Base-by-base conservation (phyloP, 73 alveolate genomes). In the Stentor coeruleus region DNA sequence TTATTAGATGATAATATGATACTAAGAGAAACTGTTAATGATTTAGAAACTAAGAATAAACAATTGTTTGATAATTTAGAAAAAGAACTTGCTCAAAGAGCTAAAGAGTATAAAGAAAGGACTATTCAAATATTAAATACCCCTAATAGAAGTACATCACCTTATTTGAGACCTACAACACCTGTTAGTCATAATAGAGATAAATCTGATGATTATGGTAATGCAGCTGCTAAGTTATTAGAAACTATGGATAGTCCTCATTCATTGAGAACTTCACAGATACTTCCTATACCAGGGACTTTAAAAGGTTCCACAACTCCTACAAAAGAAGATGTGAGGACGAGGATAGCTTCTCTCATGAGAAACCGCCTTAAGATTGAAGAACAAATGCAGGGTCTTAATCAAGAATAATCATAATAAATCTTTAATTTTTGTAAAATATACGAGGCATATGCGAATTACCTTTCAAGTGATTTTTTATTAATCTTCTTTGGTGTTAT, bases 21-120 rank as follows among this genome's bases (percentile, higher is more conserved):
- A 31, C 73, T 57, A 1, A 20, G 35, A 20, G 73, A 57, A 57
- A 31, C 15, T 20, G 35, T 57, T 57, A 31, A n/a, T 57, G 73
- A 57, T 57, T 57, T 57, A 2, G 35, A 57, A 31, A 57, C 28
- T n/a, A 57, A 57, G 28, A 57, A 57, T 2, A n/a, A 57, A 57
- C 73, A 57, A 31, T 31, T 57, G 15, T 57, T 57, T 57, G 73
- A 57, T 57, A 57, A 57, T 57, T 57, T 57, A 31, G 35, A 57
- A 57, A 57, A 57, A 57, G 73, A 57, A 57, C 28, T 57, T 20
- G 73, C 73, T 57, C 73, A 57, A 31, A 57, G 73, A 31, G 73
- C 73, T 57, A 57, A 57, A 31, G 73, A 57, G 2, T 57, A 57
- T 31, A 57, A 57, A 57, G 73, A 57, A 57, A 57, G 73, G 73